Evolutionary conservation across 139 green algal species (phyloP).

Genomic region (Chlorella sp.): DNA sequence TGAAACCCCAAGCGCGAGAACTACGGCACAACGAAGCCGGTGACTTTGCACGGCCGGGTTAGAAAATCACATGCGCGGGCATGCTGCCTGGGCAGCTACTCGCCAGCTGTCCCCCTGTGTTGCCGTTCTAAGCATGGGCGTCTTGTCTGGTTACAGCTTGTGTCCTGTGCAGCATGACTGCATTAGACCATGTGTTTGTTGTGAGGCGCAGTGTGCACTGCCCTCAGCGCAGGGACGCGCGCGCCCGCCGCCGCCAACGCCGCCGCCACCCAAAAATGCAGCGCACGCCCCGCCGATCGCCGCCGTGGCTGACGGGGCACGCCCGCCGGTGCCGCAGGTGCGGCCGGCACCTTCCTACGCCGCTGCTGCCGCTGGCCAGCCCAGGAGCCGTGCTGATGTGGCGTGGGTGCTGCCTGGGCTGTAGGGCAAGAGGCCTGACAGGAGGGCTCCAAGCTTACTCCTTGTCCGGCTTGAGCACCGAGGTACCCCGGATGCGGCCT

Average conservation of each 20-base stretch:
- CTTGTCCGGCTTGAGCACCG: constrained; percentile 54
- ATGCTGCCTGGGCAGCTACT: not conserved
- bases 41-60: no score
- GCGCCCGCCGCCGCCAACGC: no score
- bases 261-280: not conserved
- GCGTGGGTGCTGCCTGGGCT: not conserved
- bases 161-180: not conserved
- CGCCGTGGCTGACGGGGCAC: not conserved
- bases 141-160: not conserved
- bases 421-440: no score
- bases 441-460: constrained; percentile 43
- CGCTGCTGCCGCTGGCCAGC: not conserved
- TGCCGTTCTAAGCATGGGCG: not conserved
- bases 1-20: not conserved
- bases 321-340: no score
- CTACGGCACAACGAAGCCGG: no score
- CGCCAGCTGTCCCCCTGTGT: not conserved
- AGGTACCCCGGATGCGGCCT: constrained; percentile 53
- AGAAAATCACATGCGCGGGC: not conserved
- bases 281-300: not conserved
- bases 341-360: not conserved
- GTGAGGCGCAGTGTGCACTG: not conserved
- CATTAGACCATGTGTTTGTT: no score
- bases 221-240: not conserved
- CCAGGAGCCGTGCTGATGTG: no score